Base-by-base conservation (phyloP, 805 yeast genomes). In the Blastobotrys attinorum region DNA sequence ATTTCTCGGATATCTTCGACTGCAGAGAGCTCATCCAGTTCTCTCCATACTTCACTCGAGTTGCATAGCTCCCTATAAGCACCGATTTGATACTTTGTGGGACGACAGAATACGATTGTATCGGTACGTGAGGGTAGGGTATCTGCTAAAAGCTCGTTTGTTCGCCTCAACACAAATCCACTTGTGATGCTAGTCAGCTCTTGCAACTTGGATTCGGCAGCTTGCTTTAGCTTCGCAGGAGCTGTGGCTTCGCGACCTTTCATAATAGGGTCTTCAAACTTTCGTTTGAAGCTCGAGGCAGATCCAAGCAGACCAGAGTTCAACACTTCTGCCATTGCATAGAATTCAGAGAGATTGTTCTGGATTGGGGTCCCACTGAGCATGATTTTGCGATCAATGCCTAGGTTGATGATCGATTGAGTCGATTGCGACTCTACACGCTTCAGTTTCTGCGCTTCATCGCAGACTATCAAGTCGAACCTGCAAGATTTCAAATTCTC, bases 311-410 rank as follows among this genome's bases (percentile, higher is more conserved):
- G 65, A 0, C 89, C 90, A 0, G 96, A 96, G 55, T 87, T 88
- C 10, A 87, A 67, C 58, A 90, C 90, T 56, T 87, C 83, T 4
- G 82, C 75, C 54, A 92, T 77, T 7, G 83, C 80, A 62, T 69
- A 86, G 59, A 85, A 90, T 58, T 92, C 98, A 2, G 65, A 66
- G 39, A 92, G 71, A 60, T 92, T 96, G 62, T 92, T 92, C 58
- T 92, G 98, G 29, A 92, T 86, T 0, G 96, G 96, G 0, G 96
- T 87, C 0, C 96, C 98, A 0, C 95, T 77, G 4, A 92, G 65
- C 3, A 90, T 56, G 2, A 90, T 65, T 47, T 81, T 76, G 35
- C 70, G 75, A 5, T 67, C 67, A 3, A 81, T 71, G 34, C 77
- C 65, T 15, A 88, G 61, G 1, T 69, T 54, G 33, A 73, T 75